Evolutionary conservation across 495 filamentous ascomycete species (phyloP).

Genomic region (Talaromyces stipitatus): DNA sequence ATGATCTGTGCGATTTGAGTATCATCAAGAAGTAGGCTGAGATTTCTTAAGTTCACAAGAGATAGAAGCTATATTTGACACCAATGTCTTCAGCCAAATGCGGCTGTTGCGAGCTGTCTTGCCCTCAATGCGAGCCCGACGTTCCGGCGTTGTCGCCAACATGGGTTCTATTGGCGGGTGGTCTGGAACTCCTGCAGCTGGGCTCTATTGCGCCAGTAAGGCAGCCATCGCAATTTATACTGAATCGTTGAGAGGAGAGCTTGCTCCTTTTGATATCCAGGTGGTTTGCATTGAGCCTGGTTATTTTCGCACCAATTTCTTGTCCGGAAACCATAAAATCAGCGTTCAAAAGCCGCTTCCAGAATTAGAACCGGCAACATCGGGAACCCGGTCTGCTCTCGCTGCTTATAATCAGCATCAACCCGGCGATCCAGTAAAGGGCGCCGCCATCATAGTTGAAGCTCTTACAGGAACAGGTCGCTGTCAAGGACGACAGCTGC

Average conservation of each 20-base stretch:
- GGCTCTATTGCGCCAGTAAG: constrained; percentile 40
- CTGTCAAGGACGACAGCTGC: constrained; percentile 28
- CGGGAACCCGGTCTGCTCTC: constrained; percentile 8
- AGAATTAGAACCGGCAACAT: constrained; percentile 14
- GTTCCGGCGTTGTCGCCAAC: constrained; percentile 33
- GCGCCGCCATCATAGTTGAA: constrained; percentile 37
- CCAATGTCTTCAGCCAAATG: constrained; percentile 26
- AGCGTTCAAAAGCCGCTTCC: constrained; percentile 17
- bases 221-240: constrained; percentile 26
- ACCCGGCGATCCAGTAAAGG: constrained; percentile 43
- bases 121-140: constrained; percentile 36
- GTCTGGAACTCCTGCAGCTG: constrained; percentile 14
- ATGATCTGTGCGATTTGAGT: too few species aligned
- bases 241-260: constrained; percentile 39
- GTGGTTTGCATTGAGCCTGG: constrained; percentile 41
- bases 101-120: constrained; percentile 36
- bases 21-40: too few species aligned
- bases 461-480: constrained; percentile 32
- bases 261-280: constrained; percentile 37
- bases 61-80: neutral
- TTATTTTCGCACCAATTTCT: constrained; percentile 42
- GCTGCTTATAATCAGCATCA: constrained; percentile 18
- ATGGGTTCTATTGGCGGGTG: constrained; percentile 25
- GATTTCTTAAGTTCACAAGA: constrained; percentile 22
- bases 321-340: constrained; percentile 2